Conservation (phyloP, 257 asterid genomes). For the Lithospermum erythrorhizon region DNA sequence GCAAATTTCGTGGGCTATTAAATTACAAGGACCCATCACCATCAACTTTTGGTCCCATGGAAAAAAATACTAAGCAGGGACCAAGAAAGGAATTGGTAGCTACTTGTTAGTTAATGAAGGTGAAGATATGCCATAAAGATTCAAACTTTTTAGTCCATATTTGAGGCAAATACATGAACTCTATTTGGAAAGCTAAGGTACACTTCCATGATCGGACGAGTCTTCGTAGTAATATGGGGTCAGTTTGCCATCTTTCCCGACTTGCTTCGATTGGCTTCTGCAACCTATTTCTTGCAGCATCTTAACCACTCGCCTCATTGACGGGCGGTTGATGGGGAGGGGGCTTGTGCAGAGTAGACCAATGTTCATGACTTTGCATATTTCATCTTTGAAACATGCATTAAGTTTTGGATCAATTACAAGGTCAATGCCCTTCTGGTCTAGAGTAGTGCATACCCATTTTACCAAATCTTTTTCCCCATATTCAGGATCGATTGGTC, state of each 20-base stretch:
- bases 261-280: slow-evolving; percentile 24
- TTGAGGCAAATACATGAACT: not conserved
- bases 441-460: slow-evolving; percentile 38
- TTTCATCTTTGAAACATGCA: slow-evolving; percentile 26
- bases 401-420: slow-evolving; percentile 44
- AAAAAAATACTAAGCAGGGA: not conserved
- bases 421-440: slow-evolving; percentile 29
- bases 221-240: slow-evolving; percentile 80
- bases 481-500: slow-evolving; percentile 30
- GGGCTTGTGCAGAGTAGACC: slow-evolving; percentile 46
- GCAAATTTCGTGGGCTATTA: slow-evolving; percentile 17
- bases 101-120: not conserved
- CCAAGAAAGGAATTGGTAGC: not conserved
- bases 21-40: slow-evolving; percentile 28
- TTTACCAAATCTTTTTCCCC: slow-evolving; percentile 45
- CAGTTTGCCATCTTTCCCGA: slow-evolving; percentile 57
- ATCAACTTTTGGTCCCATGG: slow-evolving; percentile 5
- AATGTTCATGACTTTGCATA: slow-evolving; percentile 37
- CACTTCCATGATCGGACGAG: slow-evolving; percentile 64
- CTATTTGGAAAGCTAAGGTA: slow-evolving; percentile 19
- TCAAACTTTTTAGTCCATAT: not conserved
- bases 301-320: slow-evolving; percentile 62
- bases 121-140: not conserved
- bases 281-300: slow-evolving; percentile 52
- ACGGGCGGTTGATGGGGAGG: slow-evolving; percentile 57